Evolutionary conservation across 2,329 filamentous ascomycete species (phyloP).

Genomic region (Parastagonospora avenae): DNA sequence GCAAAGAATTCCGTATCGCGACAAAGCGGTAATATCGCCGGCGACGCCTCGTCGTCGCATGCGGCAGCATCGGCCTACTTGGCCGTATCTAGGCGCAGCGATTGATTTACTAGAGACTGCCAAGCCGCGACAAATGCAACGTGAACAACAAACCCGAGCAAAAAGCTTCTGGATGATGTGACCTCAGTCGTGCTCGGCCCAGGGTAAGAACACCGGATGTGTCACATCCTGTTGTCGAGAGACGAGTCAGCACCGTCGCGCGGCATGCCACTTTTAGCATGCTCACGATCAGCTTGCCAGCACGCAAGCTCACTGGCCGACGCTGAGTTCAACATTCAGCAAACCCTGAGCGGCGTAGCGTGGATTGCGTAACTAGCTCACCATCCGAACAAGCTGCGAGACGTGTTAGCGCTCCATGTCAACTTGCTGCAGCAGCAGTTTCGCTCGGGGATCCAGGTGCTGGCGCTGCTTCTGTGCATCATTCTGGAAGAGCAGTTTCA

Average conservation of each 20-base stretch:
- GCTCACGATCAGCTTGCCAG: constrained; percentile 19
- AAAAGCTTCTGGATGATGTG: constrained; percentile 2
- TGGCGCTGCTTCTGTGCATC: constrained; percentile 10
- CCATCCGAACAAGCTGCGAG: neutral
- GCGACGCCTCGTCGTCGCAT: constrained; percentile 4
- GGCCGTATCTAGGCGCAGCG: constrained; percentile 7
- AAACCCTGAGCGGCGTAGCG: neutral
- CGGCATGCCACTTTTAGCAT: constrained; percentile 34
- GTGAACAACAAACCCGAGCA: constrained; percentile 14
- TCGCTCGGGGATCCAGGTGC: constrained; percentile 12
- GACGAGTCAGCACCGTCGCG: constrained; percentile 23
- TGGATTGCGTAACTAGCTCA: neutral
- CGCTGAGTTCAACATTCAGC: neutral
- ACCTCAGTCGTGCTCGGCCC: constrained; percentile 1
- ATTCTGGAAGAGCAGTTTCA: constrained; percentile 20
- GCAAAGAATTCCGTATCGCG: constrained; percentile 15
- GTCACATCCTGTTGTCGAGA: constrained; percentile 31
- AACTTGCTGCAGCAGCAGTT: constrained; percentile 18
- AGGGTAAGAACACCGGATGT: constrained; percentile 21
- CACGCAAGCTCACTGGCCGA: constrained; percentile 26
- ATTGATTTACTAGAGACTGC: constrained; percentile 10
- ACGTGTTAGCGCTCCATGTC: constrained; percentile 7
- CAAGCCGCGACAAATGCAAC: constrained; percentile 24
- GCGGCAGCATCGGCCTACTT: constrained; percentile 17
- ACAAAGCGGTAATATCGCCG: constrained; percentile 3